These are phyloP conservation scores for Salisapilia sapeloensis DNA, from an alignment of 352 stramenopile genomes.

Conservation along the genomic window DNA sequence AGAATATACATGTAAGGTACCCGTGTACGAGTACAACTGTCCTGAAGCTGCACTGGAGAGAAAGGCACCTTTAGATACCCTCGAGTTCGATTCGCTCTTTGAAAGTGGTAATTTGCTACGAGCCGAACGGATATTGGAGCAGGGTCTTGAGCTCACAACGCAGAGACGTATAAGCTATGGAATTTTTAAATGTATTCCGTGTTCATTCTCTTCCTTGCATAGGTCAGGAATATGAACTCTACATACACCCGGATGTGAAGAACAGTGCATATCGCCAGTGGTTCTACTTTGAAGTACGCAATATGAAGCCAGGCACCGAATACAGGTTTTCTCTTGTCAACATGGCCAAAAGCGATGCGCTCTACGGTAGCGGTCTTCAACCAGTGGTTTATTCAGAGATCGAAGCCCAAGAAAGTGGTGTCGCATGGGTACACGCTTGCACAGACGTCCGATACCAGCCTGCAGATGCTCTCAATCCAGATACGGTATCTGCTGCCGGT, in stretches of 20 bases:
- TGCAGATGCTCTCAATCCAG: conserved; percentile 12
- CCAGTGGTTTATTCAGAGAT: conserved; percentile 63
- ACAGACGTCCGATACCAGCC: conserved; percentile 43
- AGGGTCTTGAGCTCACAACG: conserved; percentile 1
- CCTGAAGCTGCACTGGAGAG: conserved; percentile 14
- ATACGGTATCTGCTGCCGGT: no score
- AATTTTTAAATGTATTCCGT: not conserved
- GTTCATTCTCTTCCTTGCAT: not conserved
- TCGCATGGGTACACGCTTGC: conserved; percentile 48
- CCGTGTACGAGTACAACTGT: conserved; percentile 66
- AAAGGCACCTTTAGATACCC: conserved; percentile 21
- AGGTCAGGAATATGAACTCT: conserved; percentile 51
- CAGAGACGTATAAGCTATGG: not conserved
- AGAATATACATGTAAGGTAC: conserved; percentile 10
- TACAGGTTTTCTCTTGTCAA: conserved; percentile 72
- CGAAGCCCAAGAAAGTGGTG: conserved; percentile 13
- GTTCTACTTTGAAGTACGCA: conserved; percentile 82
- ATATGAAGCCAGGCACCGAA: conserved; percentile 16
- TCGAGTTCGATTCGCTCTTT: conserved; percentile 61
- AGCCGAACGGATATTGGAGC: conserved; percentile 36
- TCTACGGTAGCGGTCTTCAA: conserved; percentile 70
- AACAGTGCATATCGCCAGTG: conserved; percentile 78
- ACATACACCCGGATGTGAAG: conserved; percentile 61
- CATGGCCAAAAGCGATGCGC: conserved; percentile 59
- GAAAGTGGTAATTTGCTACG: conserved; percentile 52